phyloP scores from a whole-genome alignment of 257 asterid genomes.

The Cinchona pubescens region DNA sequence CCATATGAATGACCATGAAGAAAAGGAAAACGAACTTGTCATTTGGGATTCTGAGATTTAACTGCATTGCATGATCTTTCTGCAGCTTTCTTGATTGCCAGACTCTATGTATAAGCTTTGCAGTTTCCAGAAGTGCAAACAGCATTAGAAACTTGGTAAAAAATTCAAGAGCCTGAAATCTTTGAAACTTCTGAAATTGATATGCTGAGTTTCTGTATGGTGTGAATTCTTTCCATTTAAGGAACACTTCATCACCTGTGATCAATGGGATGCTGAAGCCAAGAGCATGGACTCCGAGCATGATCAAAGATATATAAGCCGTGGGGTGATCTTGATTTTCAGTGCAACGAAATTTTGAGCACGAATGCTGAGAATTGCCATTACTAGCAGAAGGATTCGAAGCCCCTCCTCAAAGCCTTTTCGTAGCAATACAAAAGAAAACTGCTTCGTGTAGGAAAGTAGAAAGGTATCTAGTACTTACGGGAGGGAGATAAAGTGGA shows the following conservation, averaged over 20 bases:
- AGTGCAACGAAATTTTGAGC: conserved; percentile 5
- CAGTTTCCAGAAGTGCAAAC: conserved; percentile 11
- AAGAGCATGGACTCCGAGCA: conserved; percentile 17
- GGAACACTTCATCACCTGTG: not conserved
- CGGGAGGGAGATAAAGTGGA: conserved; percentile 8
- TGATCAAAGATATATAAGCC: conserved; percentile 14
- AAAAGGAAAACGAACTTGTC: conserved; percentile 14
- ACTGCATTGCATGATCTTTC: conserved; percentile 1
- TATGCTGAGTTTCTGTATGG: not conserved
- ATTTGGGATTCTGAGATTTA: conserved; percentile 7
- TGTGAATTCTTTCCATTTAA: conserved; percentile 17
- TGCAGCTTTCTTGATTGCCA: not conserved
- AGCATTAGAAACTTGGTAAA: conserved; percentile 11
- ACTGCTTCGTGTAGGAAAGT: not conserved
- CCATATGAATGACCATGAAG: conserved; percentile 2
- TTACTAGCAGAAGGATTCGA: conserved; percentile 4
- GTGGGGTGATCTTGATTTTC: not conserved
- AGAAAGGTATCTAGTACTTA: not conserved
- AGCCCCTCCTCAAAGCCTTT: conserved; percentile 14
- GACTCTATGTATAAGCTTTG: not conserved
- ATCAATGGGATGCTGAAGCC: conserved; percentile 14
- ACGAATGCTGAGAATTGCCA: conserved; percentile 12
- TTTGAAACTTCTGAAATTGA: not conserved
- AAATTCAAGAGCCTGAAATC: not conserved
- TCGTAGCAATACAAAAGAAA: not conserved